Evolutionary conservation across 2,329 filamentous ascomycete species (phyloP).

Genomic region (Aspergillus puulaauensis): DNA sequence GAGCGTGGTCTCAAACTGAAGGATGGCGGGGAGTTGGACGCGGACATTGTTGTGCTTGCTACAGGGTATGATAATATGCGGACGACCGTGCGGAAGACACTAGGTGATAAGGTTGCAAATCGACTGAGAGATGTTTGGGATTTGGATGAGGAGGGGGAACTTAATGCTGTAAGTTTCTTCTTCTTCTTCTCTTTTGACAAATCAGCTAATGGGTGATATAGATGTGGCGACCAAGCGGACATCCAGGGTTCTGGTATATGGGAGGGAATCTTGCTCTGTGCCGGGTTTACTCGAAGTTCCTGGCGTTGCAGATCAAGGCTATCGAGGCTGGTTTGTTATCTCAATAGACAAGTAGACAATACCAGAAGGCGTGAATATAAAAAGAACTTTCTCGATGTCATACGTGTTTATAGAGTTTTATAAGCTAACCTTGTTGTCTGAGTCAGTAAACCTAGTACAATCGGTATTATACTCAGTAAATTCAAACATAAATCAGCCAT

Average conservation of each 20-base stretch:
- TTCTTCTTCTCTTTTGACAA: background rate
- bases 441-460: too few relatives aligned
- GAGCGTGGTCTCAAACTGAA: slow-evolving; percentile 48
- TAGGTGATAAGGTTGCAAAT: slow-evolving; percentile 63
- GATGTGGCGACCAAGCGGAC: slow-evolving; percentile 59
- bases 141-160: slow-evolving; percentile 56
- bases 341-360: background rate
- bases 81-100: slow-evolving; percentile 59
- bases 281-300: slow-evolving; percentile 57
- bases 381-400: too few relatives aligned
- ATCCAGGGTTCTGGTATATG: slow-evolving; percentile 66
- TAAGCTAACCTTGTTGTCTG: too few relatives aligned
- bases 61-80: slow-evolving; percentile 70
- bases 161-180: slow-evolving; percentile 42
- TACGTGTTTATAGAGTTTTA: too few relatives aligned
- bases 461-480: too few relatives aligned
- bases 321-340: slow-evolving; percentile 39
- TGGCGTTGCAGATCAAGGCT: slow-evolving; percentile 53
- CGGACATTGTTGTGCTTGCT: slow-evolving; percentile 64
- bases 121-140: slow-evolving; percentile 61
- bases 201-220: background rate
- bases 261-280: slow-evolving; percentile 65
- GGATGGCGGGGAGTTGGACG: slow-evolving; percentile 57
- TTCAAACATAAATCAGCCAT: too few relatives aligned
- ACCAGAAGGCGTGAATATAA: too few relatives aligned